Evolutionary conservation across 768 basidiomycete species (phyloP), one percentile per base, ranked within the genome.

Genomic region (Dendrothele bispora): DNA sequence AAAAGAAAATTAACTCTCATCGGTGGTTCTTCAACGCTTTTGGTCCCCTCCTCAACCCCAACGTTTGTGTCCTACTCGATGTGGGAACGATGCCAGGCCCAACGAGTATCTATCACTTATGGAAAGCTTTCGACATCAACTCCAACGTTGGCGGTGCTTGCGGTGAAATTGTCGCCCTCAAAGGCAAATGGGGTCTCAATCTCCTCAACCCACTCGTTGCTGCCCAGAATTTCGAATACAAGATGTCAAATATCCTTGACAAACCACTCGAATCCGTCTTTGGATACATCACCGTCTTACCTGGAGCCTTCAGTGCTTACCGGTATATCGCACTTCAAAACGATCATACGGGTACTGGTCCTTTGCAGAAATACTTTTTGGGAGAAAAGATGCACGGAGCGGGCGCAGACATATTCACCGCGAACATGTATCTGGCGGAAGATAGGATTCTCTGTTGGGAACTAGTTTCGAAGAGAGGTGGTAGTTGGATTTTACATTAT

Each of bases 361-460:
- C 92, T 0, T 60, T 98, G 55, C 88, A 92, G 59, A 92, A 95
- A 66, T 98, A 99, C 71, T 99, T 99, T 75, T 70, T 97, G 20
- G 97, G 97, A 5, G 97, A 99, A 74, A 92, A 86, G 59, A 87
- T 97, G 86, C 89, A 90, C 52, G 89, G 88, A 25, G 83, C 87
- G 3, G 88, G 82, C 12, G 88, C 88, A 1, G 91, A 92, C 60
- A 93, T 95, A 50, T 95, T 95, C 68, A 94, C 91, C 4, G 90
- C 93, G 21, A 95, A 95, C 61, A 95, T 95, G 92, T 98, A 95
- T 61, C 78, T 95, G 14, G 92, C 92, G 7, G 92, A 95, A 65
- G 92, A 93, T 74, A 83, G 88, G 48, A 97, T 98, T 53, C 74
- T 98, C 2, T 98, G 95, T 65, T 98, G 94, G 93, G 95, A 98